Evolutionary conservation across 345 rosid species (phyloP), one percentile per base, ranked within the genome.

Genomic region (Lepidium aucheri): DNA sequence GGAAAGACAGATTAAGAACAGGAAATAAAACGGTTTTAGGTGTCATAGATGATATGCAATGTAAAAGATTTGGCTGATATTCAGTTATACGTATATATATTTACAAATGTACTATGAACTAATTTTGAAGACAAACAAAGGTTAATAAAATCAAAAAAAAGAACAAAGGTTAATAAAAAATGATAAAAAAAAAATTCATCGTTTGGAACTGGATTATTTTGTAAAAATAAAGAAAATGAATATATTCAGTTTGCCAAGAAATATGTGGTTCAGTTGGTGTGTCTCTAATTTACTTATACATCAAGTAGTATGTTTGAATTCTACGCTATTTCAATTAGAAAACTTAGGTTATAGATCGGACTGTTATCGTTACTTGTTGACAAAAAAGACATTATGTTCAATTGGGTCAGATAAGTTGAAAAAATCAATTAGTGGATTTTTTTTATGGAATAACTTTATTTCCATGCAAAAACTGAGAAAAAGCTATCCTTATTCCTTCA

Each of bases 341-440:
- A n/a, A n/a, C n/a, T n/a, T n/a, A n/a, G n/a, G n/a, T n/a, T n/a
- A n/a, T n/a, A n/a, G n/a, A n/a, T n/a, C n/a, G n/a, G n/a, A n/a
- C n/a, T n/a, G n/a, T n/a, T n/a, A n/a, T n/a, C n/a, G n/a, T n/a
- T n/a, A n/a, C n/a, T n/a, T n/a, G n/a, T n/a, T n/a, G n/a, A n/a
- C n/a, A 60, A 60, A 60, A 49, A 60, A 32, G 3, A 22, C 38
- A 41, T 60, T 41, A 13, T 43, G 38, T 52, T 28, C 8, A 51
- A 60, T 22, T 60, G 74, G 67, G 74, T 51, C 53, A 51, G 61
- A 61, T 60, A 69, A 69, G 42, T 39, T 59, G 67, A 51, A 33
- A 46, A 62, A 69, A 69, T 69, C 61, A 52, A 44, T 53, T 43
- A 61, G 61, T 69, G 74, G 55, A 53, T 40, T 18, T n/a, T 24